Evolutionary conservation across 805 yeast genomes (phyloP), one percentile per base, ranked within the genome.

Genomic region (Ogataea nitratoaversa): DNA sequence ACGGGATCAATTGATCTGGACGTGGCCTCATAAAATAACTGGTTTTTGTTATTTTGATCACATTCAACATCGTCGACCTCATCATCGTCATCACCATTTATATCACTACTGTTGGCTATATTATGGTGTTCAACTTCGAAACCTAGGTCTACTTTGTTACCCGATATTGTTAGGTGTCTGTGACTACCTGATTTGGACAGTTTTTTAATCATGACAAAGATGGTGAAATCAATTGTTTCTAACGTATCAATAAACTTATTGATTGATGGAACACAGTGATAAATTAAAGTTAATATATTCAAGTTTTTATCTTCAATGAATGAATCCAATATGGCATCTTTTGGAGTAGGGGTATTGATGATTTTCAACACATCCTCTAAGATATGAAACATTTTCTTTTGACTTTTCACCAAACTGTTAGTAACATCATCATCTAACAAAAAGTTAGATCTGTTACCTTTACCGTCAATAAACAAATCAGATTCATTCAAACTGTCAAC

Each of bases 191-290:
- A 19, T 30, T 44, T 45, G 4, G 63, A 50, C 8, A 61, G 36
- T 33, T 54, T 53, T 34, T 54, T 51, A 23, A 63, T 53, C 64
- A 62, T 59, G 23, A 47, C 43, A 41, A 74, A 75, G 17, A 81
- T 68, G 13, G 81, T 68, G 46, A 80, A 76, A 52, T 81, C 88
- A 41, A 81, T 70, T 5, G 82, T 70, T 54, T 80, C 86, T 35
- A 79, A 53, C 13, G 70, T 54, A 51, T 78, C 79, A 43, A 79
- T 56, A 49, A 76, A 66, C 12, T 71, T 62, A 29, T 76, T 63
- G 1, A 78, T 69, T 8, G 66, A 57, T 24, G 76, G 73, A 24
- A 81, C 62, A 19, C 70, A 67, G 49, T 76, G 76, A 56, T 80
- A 79, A 29, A 78, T 62, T 19, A 73, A 57, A 17, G 81, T 66